These are phyloP conservation scores for Trichosanthes cucumerina DNA, from an alignment of 306 rosid genomes.

Conservation along the genomic window DNA sequence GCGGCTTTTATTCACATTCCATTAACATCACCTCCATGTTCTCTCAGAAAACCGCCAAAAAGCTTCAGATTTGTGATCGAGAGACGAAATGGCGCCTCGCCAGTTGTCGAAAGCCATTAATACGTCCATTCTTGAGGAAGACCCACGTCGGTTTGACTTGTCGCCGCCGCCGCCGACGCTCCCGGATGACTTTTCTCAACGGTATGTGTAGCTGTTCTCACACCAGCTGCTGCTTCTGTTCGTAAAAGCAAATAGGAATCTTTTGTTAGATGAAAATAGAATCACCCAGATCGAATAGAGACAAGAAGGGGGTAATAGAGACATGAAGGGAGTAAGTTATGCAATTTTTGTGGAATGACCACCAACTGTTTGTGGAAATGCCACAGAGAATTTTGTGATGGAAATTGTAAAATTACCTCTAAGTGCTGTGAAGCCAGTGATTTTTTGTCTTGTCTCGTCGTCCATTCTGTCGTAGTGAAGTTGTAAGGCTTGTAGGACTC, in stretches of 20 bases:
- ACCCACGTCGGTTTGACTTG: constrained; percentile 29
- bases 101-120: constrained; percentile 15
- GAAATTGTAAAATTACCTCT: constrained; percentile 27
- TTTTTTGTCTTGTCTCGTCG: constrained; percentile 31
- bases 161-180: constrained; percentile 13
- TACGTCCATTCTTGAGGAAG: constrained; percentile 91
- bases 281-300: not conserved
- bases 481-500: constrained; percentile 81
- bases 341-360: not conserved
- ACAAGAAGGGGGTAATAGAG: not conserved
- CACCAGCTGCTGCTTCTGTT: constrained; percentile 27
- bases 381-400: not conserved
- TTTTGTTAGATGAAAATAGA: not conserved
- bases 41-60: not conserved
- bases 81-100: not conserved
- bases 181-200: constrained; percentile 24
- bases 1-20: not conserved
- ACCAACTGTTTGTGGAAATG: not conserved
- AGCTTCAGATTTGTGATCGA: constrained; percentile 5
- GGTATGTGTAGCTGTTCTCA: constrained; percentile 28
- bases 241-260: not conserved
- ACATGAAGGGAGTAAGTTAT: not conserved
- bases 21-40: not conserved
- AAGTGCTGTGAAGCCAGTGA: constrained; percentile 24
- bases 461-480: constrained; percentile 69